Evolutionary conservation across 2,329 filamentous ascomycete species (phyloP), one percentile per base, ranked within the genome.

Genomic region (Penicillium hesseltinei): DNA sequence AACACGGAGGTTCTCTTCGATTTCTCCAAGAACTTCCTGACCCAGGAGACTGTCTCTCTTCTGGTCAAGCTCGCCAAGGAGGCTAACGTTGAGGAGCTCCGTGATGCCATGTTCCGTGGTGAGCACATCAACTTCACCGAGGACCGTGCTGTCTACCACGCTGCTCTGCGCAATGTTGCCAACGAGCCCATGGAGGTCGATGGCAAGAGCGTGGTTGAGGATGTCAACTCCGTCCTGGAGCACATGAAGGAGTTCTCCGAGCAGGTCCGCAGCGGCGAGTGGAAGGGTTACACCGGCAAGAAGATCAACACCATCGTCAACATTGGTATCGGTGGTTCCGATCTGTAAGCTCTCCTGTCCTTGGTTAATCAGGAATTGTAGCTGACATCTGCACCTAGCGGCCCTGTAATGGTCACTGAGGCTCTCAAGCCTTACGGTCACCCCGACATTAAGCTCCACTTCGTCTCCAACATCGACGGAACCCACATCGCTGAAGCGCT

Each of bases 71-170:
- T 99, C 29, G 94, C 94, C 62, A 88, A 92, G 78, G 90, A 97
- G 80, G 92, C 93, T 64, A 88, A 88, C 66, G 78, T 99, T 39
- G 92, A 96, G 82, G 85, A 95, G 82, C 90, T 97, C 75, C 89
- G 94, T 64, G 93, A 99, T 85, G 88, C 88, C 73, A 96, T 99
- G 92, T 99, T 99, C 79, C 88, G 87, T 57, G 94, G 94, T 68
- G 91, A 97, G 73, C 93, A 95, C 84, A 97, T 99, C 83, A 99
- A 99, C 85, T 97, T 97, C 81, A 99, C 94, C 59, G 94, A 99
- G 83, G 83, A 93, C 74, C 88, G 94, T 64, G 94, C 94, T 65
- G 94, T 99, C 65, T 96, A 96, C 82, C 94, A 99, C 80, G 85
- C 91, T 67, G 94, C 94, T 48, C 84, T 99, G 72, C 89, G 94